Evolutionary conservation across 306 rosid genomes (phyloP), one percentile per base, ranked within the genome.

Genomic region (Cicer arietinum): DNA sequence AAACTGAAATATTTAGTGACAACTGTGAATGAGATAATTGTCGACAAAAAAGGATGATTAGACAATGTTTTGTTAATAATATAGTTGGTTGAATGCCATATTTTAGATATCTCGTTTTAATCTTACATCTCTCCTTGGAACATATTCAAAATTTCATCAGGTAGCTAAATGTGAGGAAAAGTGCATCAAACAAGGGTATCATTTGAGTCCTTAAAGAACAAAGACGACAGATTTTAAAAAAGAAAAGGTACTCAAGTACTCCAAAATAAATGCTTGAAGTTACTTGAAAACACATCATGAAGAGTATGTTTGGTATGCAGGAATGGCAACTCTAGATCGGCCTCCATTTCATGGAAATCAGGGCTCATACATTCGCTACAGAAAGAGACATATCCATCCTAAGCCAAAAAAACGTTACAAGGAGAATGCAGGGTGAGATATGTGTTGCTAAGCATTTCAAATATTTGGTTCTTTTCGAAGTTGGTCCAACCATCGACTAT

Each of bases 51-150:
- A 51, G 43, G 71, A 51, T 51, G 76, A 25, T 60, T 41, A 16
- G 43, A 40, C 8, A 47, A 57, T 46, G 46, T 11, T 78, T 52
- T 56, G 66, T 53, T 45, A 56, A 66, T 62, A 37, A 65, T 73
- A 18, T 18, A 67, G 71, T 47, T 14, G 69, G 42, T 10, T 41
- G 60, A 10, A 59, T 9, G 30, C 52, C 45, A 3, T 43, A 35
- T 63, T 72, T 16, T 64, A 43, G 51, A 79, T 58, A 53, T 57
- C 73, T 43, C 52, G 18, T 22, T 64, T 35, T 56, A 73, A 66
- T 73, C 75, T 13, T 54, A 63, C 67, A 45, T 48, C 69, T 64
- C 35, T 63, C 35, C 41, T 50, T 7, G 39, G 82, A 78, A 62
- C 17, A 73, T 41, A 61, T 39, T 51, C 45, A 50, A 51, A 40